Evolutionary conservation across 2,329 filamentous ascomycete species (phyloP), one percentile per base, ranked within the genome.

Genomic region (Exophiala dermatitidis): DNA sequence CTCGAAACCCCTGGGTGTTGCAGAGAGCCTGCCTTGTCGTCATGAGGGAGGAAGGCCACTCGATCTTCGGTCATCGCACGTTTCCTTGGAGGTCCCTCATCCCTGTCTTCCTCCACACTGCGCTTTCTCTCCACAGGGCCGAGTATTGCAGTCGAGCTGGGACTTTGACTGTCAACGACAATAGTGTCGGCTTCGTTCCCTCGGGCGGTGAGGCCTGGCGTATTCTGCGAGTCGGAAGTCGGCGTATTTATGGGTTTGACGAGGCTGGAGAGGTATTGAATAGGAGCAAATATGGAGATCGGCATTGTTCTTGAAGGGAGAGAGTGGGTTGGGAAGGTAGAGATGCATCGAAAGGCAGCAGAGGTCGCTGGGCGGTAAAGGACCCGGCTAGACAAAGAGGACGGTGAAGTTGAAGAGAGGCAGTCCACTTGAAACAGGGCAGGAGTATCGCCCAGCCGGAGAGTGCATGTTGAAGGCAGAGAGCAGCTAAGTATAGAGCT

Each of bases 81-180:
- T 34, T 45, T 54, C 32, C 51, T 51, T 5, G 53, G 34, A 32
- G 37, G 58, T 8, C 37, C 47, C 28, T 47, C 54, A 34, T 10
- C 30, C 30, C 57, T 36, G 12, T 51, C 41, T 12, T 59, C 53
- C 8, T 46, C 48, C 19, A 48, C 38, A 42, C 52, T 58, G 9
- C 57, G 46, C 45, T 61, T 61, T 47, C 38, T 56, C 12, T 44
- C 46, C 30, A 28, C 29, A n/a, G 33, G 28, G 9, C 44, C 44
- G 38, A 19, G 43, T 19, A 34, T 10, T n/a, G 6, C 10, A 36
- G 12, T 44, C 5, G 34, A 30, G 28, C 45, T 28, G 33, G n/a
- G 3, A 46, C 4, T 4, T 45, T 45, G 28, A 10, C 5, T 7
- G 28, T 10, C 30, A 32, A n/a, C 4, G 26, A 19, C 7, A 28